Evolutionary conservation across 2,329 filamentous ascomycete species (phyloP), one percentile per base, ranked within the genome.

Genomic region (Paecilomyces dactylethromorphus): DNA sequence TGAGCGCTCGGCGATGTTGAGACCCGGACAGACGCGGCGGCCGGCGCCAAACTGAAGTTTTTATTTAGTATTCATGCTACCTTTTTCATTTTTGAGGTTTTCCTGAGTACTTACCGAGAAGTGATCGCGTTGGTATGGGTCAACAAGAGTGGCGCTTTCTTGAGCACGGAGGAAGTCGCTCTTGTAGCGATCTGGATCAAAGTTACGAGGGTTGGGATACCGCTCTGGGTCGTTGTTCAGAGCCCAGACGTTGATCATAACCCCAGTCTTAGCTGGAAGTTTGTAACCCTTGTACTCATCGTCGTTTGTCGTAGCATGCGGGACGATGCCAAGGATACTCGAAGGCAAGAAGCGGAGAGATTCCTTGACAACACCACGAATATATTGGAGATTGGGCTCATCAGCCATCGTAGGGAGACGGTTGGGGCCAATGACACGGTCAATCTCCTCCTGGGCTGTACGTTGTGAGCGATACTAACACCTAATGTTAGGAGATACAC

Each of bases 331-430:
- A 5, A 67, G 61, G 15, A 62, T 56, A 3, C 57, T 59, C 8
- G 60, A 65, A 0, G 82, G 81, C 3, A 81, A 74, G 80, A 82
- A 84, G 2, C 83, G 76, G 11, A 84, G 69, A 1, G 81, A 77
- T 60, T 86, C 83, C 61, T 84, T 83, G 13, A 84, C 76, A 21
- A 82, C 73, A 0, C 80, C 81, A 22, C 78, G 74, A 51, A 84
- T 65, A 62, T 85, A 86, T 0, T 82, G 82, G 11, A 86, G 65
- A 6, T 71, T 69, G 0, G 73, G 69, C 18, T 75, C 71, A 62
- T 85, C 82, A 50, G 79, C 76, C 64, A 78, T 79, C 22, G 67
- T 69, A 0, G 82, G 82, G 8, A 78, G 74, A 3, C 82, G 75
- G 12, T 71, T 56, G 0, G 68, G 62, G 1, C 83, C 82, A 3